A percentile compares a stretch with the other conserved stretches of the same genome.
Conservation (phyloP, 805 yeast genomes). For the Lipomyces japonicus region DNA sequence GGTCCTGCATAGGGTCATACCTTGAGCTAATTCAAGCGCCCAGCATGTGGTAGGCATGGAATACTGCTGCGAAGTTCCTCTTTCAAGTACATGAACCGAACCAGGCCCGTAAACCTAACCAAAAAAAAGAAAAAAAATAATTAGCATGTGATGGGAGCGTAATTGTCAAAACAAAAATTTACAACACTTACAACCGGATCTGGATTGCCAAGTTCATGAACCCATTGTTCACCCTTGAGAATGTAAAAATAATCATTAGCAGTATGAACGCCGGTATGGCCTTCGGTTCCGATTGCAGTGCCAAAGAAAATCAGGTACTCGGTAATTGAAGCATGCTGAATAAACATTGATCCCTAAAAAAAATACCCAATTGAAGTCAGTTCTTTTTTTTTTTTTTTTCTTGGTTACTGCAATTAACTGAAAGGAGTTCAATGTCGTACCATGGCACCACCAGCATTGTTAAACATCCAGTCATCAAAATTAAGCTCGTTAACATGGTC, state of each 20-base stretch:
- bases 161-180: neutral
- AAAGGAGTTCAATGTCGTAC: conserved; percentile 5
- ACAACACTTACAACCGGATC: conserved; percentile 43
- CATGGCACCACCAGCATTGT: conserved; percentile 99
- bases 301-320: conserved; percentile 95
- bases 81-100: conserved; percentile 71
- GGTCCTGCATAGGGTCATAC: conserved; percentile 4
- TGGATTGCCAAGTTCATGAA: conserved; percentile 63
- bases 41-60: conserved; percentile 75
- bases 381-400: neutral
- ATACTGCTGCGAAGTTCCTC: conserved; percentile 79
- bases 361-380: too few species aligned
- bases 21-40: conserved; percentile 95
- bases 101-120: conserved; percentile 78
- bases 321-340: conserved; percentile 87
- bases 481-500: conserved; percentile 66
- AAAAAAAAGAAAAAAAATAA: too few species aligned
- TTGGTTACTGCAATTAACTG: neutral
- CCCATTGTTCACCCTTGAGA: conserved; percentile 70
- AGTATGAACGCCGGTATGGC: conserved; percentile 92
- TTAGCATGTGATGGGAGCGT: too few species aligned
- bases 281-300: conserved; percentile 90
- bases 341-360: conserved; percentile 64
- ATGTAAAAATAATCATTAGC: conserved; percentile 98
- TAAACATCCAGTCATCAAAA: conserved; percentile 87